These are phyloP conservation scores for Saccharomycopsis sp. DNA, from an alignment of 805 yeast genomes.

Conservation along the genomic window DNA sequence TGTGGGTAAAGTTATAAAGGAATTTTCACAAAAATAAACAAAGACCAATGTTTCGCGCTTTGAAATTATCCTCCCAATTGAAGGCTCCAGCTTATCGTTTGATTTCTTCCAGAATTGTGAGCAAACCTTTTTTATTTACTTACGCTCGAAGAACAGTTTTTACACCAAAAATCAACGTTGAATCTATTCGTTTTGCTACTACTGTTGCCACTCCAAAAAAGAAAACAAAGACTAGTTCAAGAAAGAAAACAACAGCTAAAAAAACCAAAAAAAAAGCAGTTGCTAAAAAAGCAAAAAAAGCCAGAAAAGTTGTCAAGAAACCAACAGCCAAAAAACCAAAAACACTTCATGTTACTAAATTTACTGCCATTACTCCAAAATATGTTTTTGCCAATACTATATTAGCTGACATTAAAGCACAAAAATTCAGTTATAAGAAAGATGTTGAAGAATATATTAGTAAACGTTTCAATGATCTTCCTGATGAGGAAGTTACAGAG, in stretches of 20 bases:
- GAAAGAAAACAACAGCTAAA: background rate
- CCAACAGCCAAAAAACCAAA: background rate
- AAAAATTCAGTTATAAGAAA: constrained; percentile 9
- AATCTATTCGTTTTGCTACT: background rate
- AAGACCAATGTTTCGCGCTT: no score
- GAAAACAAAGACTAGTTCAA: background rate
- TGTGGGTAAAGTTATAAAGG: no score
- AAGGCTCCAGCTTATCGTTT: no score
- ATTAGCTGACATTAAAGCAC: constrained; percentile 4
- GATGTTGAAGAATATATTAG: constrained; percentile 3
- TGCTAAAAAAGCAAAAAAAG: constrained; percentile 2
- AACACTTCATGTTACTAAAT: constrained; percentile 4
- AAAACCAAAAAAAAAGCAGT: background rate
- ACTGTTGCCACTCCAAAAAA: background rate
- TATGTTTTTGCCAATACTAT: constrained; percentile 9
- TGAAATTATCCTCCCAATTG: no score
- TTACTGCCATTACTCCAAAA: constrained; percentile 1
- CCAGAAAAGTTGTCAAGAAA: constrained; percentile 1
- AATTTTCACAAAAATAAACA: no score
- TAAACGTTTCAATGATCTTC: background rate
- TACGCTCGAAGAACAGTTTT: no score
- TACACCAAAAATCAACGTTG: no score
- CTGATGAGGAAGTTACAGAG: constrained; percentile 5
- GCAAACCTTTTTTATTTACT: no score
- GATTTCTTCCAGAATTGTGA: no score